Base-by-base conservation (phyloP, 495 filamentous ascomycete species). In the Tuber microsphaerosporum region DNA sequence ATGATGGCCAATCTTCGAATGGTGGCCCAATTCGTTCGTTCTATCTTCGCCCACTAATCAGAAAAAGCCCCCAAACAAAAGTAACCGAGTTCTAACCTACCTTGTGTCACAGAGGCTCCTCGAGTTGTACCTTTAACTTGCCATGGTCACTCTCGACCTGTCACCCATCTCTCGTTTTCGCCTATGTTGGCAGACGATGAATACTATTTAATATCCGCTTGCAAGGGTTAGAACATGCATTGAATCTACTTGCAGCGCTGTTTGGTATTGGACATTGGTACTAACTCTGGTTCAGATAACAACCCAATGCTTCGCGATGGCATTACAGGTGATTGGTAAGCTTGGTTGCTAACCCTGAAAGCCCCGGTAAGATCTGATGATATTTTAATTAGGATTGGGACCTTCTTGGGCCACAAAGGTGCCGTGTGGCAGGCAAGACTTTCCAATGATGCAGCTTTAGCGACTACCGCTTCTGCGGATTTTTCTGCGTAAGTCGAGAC, bases 221-320 rank as follows among this genome's bases (percentile, higher is more conserved):
- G 96, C 88, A 99, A 99, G 89, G 93, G 94, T 96, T 84, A 74
- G 82, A 74, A 73, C 26, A 31, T 16, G 26, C 19, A 65, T 17
- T 65, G 14, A 34, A 34, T 65, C 31, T 34, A 65, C 56, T 34
- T 34, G 26, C 34, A 65, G 56, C 26, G 26, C 56, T 65, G 51
- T 65, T 65, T 34, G 4, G 56, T 6, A 34, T 34, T 31, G 56
- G 56, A 34, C 14, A 17, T 65, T 65, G 26, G 34, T 65, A 31
- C 44, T n/a, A 71, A 73, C 45, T 44, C 75, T 43, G 37, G 45
- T 71, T 61, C 81, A 94, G 95, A 99, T 85, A 93, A 93, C 81
- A 97, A 97, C 84, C 95, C 95, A 46, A 98, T 98, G 94, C 92
- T 99, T 80, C 91, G 95, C 74, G 92, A 99, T 87, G 95, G 95